A percentile compares a stretch with the other conserved stretches of the same genome.
phyloP scores from a whole-genome alignment of 2,329 filamentous ascomycete species.

The Phaeoacremonium minimum region DNA sequence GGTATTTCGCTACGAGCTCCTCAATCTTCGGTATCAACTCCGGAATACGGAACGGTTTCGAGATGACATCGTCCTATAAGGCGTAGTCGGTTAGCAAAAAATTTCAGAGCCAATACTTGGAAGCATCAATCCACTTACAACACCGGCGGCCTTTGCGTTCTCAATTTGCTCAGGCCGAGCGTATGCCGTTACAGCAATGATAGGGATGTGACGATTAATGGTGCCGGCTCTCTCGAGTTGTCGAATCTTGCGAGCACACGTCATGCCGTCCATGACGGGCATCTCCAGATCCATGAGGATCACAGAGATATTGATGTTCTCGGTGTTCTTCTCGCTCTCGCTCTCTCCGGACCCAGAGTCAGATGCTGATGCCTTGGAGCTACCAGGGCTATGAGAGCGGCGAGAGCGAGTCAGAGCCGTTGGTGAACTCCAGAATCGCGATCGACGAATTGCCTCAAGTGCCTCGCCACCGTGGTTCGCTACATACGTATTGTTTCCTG shows the following conservation, averaged over 20 bases:
- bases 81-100: slow-evolving; percentile 11
- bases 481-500: slow-evolving; percentile 56
- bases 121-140: slow-evolving; percentile 45
- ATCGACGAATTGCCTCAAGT: slow-evolving; percentile 49
- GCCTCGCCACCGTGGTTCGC: slow-evolving; percentile 60
- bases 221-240: slow-evolving; percentile 60
- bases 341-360: slow-evolving; percentile 19
- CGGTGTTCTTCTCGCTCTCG: slow-evolving; percentile 38
- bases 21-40: slow-evolving; percentile 66
- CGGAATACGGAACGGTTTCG: slow-evolving; percentile 75
- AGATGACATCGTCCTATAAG: slow-evolving; percentile 65
- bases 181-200: slow-evolving; percentile 81
- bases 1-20: slow-evolving; percentile 42
- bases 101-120: neutral
- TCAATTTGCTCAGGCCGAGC: slow-evolving; percentile 70
- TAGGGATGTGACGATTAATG: slow-evolving; percentile 64
- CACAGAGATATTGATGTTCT: slow-evolving; percentile 56
- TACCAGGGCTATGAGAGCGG: neutral
- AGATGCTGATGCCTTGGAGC: neutral
- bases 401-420: neutral
- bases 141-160: slow-evolving; percentile 66
- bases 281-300: slow-evolving; percentile 81
- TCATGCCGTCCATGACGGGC: slow-evolving; percentile 77
- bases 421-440: slow-evolving; percentile 53
- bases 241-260: slow-evolving; percentile 66